Base-by-base conservation (phyloP, 2,329 filamentous ascomycete species). In the Sclerotinia nivalis region DNA sequence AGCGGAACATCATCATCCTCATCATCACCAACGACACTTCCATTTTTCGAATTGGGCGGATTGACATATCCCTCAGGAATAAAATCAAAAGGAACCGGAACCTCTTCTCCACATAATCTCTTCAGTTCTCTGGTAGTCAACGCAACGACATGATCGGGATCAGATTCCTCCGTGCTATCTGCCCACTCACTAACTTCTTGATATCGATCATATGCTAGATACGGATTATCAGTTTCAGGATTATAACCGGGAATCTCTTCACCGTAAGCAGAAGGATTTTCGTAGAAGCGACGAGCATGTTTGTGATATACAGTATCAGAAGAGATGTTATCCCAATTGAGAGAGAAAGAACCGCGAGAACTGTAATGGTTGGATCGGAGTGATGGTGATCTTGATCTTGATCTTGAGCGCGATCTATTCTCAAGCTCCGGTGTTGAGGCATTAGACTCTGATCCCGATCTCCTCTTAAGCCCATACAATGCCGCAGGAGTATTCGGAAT, bases 111-210 rank as follows among this genome's bases (percentile, higher is more conserved):
- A 37, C 20, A 47, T 28, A 69, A 37, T 37, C 50, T 34, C 50
- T 69, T 69, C n/a, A 69, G 22, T 7, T 65, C 58, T 25, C 58
- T 20, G 13, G 67, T 65, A 1, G 67, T 55, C 28, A 69, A 47
- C 18, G 59, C 67, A 55, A 47, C 60, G 12, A 69, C 67, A n/a
- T 69, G 49, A 9, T 69, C 28, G 1, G 59, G 59, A n/a, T 65
- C n/a, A 20, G 9, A 40, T 49, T 65, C 67, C 31, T 65, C 67
- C 2, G 49, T 65, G 3, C 25, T 20, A 43, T 68, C 43, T 22
- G 45, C 52, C 67, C 67, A 65, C 60, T 69, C 49, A 34, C 50
- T 52, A 18, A 65, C 55, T 40, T 69, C 67, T 47, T 28, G 58
- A 54, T 37, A 47, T 2, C 49, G 67, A 40, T 69, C 49, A 34